phyloP scores from a whole-genome alignment of 2,329 filamentous ascomycete genomes.

The Fusarium sp. region DNA sequence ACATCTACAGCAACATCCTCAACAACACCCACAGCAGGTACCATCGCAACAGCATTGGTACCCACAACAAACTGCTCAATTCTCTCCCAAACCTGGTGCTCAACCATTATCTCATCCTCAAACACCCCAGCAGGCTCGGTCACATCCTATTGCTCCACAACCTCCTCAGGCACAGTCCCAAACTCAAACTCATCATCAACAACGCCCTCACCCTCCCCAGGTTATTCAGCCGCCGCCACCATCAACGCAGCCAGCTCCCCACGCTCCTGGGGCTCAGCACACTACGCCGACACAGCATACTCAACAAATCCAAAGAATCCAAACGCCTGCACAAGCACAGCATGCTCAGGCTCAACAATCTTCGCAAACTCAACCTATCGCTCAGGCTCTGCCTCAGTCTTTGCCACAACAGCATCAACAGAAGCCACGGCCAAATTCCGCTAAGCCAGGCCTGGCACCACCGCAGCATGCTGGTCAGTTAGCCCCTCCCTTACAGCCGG shows the following conservation, averaged over 20 bases:
- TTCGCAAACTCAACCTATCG: conserved; percentile 31
- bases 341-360: conserved; percentile 24
- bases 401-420: conserved; percentile 36
- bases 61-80: conserved; percentile 34
- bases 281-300: conserved; percentile 31
- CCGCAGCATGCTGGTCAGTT: conserved; percentile 51
- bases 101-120: conserved; percentile 40
- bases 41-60: conserved; percentile 38
- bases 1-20: conserved; percentile 21
- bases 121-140: conserved; percentile 36
- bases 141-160: conserved; percentile 33
- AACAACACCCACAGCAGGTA: conserved; percentile 27
- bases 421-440: conserved; percentile 39
- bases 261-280: conserved; percentile 35
- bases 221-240: conserved; percentile 7
- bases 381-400: conserved; percentile 32
- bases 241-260: conserved; percentile 29
- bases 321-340: conserved; percentile 19
- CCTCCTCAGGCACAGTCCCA: conserved; percentile 34
- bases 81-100: conserved; percentile 32
- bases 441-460: conserved; percentile 48
- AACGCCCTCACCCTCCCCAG: conserved; percentile 29
- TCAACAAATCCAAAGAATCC: conserved; percentile 36
- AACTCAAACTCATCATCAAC: conserved; percentile 29
- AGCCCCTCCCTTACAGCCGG: conserved; percentile 50